phyloP scores from a whole-genome alignment of 1,139 yeast species.

The Blastobotrys ciferrii region DNA sequence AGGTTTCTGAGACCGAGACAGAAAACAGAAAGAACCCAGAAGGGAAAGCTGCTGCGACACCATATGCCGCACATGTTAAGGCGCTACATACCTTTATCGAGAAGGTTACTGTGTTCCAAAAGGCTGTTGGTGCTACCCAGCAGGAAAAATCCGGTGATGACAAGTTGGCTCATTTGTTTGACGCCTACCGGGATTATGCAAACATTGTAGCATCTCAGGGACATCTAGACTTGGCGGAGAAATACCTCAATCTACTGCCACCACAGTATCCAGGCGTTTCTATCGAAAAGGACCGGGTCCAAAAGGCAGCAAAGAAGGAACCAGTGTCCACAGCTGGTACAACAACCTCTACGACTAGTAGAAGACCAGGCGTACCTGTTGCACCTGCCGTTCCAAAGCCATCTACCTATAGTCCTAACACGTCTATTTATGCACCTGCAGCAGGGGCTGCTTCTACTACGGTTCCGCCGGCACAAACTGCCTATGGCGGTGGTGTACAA shows the following conservation, averaged over 20 bases:
- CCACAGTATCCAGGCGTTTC: conserved; percentile 56
- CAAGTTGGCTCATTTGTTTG: conserved; percentile 52
- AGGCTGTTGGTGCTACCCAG: conserved; percentile 39
- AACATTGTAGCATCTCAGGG: conserved; percentile 80
- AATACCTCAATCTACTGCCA: conserved; percentile 69
- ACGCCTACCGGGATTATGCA: conserved; percentile 72
- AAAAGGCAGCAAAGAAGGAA: conserved; percentile 48
- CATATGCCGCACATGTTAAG: conserved; percentile 81
- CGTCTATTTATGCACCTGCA: conserved; percentile 17
- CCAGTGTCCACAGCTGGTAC: conserved; percentile 7
- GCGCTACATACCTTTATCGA: conserved; percentile 81
- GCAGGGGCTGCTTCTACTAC: conserved; percentile 11
- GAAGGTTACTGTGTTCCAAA: conserved; percentile 74
- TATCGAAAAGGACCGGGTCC: conserved; percentile 74
- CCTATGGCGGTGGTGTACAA: background rate
- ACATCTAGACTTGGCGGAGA: conserved; percentile 75
- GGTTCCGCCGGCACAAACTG: conserved; percentile 11
- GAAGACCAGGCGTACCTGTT: conserved; percentile 12
- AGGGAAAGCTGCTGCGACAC: conserved; percentile 50
- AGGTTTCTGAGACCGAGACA: conserved; percentile 59
- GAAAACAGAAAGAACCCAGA: conserved; percentile 24
- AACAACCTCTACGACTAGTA: conserved; percentile 1
- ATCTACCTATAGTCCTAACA: conserved; percentile 9
- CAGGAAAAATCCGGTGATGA: conserved; percentile 33
- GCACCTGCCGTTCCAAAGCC: conserved; percentile 13